These are phyloP conservation scores for Chaetomium cochliodes DNA, from an alignment of 495 filamentous ascomycete genomes.

Conservation along the genomic window DNA sequence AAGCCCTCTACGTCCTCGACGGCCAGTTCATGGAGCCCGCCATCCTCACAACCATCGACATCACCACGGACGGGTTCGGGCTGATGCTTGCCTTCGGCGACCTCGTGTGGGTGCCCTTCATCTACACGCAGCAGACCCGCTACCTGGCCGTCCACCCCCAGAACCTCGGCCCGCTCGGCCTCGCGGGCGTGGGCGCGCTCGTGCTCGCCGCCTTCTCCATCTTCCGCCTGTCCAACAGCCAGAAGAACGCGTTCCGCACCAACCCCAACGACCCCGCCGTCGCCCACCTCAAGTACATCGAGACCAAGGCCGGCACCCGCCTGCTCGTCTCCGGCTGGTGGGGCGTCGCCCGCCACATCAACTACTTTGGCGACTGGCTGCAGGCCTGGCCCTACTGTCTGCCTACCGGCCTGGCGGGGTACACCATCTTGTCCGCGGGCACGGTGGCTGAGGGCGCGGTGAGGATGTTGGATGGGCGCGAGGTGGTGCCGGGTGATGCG, in stretches of 20 bases:
- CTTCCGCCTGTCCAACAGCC: constrained; percentile 87
- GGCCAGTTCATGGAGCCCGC: constrained; percentile 86
- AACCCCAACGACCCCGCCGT: constrained; percentile 81
- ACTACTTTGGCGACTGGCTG: constrained; percentile 97
- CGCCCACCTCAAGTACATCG: constrained; percentile 77
- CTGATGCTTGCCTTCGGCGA: constrained; percentile 97
- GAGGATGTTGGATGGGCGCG: constrained; percentile 56
- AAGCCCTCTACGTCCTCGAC: constrained; percentile 83
- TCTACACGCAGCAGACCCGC: constrained; percentile 81
- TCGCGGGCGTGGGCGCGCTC: constrained; percentile 61
- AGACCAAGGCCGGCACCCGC: constrained; percentile 78
- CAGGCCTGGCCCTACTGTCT: constrained; percentile 91
- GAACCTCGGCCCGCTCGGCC: constrained; percentile 64
- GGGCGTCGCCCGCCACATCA: constrained; percentile 90
- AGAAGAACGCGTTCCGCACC: constrained; percentile 92
- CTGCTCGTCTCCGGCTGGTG: constrained; percentile 92
- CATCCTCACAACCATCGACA: constrained; percentile 93
- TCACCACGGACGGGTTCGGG: constrained; percentile 92
- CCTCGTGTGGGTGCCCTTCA: constrained; percentile 88
- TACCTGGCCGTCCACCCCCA: constrained; percentile 85
- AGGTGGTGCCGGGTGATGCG: constrained; percentile 68
- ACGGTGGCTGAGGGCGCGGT: constrained; percentile 46
- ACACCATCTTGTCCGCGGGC: constrained; percentile 58
- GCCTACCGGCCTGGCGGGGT: constrained; percentile 85
- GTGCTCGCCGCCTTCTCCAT: constrained; percentile 74